A percentile compares a stretch with the other conserved stretches of the same genome.
Conservation (phyloP, 176 grass and related monocot genomes). For the Paspalum vaginatum region DNA sequence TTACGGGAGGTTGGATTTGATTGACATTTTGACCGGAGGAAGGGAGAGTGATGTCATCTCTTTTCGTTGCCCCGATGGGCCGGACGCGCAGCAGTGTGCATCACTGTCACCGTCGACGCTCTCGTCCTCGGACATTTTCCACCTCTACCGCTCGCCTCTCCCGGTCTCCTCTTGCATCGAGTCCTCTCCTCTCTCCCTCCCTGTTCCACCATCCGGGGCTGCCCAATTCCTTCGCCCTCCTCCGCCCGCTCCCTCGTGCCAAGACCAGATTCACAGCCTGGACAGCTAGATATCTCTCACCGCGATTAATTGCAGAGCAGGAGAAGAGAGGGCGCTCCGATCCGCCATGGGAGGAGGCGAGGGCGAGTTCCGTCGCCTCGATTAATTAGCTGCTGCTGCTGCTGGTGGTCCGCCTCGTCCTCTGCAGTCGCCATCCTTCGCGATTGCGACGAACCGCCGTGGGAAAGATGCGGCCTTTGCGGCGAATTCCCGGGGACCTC, state of each 20-base stretch:
- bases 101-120: no score
- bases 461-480: conserved; percentile 50
- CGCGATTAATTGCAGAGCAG: background rate
- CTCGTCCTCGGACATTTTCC: no score
- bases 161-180: background rate
- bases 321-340: conserved; percentile 17
- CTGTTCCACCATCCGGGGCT: background rate
- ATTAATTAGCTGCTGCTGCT: background rate
- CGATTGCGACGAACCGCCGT: background rate
- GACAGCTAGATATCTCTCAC: background rate
- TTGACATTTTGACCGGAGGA: no score
- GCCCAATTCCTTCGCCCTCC: background rate
- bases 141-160: background rate
- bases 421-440: background rate
- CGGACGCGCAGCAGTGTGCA: no score
- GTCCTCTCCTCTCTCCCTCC: background rate
- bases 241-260: background rate
- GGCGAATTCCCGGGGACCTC: background rate
- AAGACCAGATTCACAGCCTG: background rate
- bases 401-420: background rate
- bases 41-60: no score
- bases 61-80: no score
- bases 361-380: background rate
- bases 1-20: no score
- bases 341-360: background rate